Evolutionary conservation across 179 eudicot species (phyloP), one percentile per base, ranked within the genome.

Genomic region (Amaranthus tricolor): DNA sequence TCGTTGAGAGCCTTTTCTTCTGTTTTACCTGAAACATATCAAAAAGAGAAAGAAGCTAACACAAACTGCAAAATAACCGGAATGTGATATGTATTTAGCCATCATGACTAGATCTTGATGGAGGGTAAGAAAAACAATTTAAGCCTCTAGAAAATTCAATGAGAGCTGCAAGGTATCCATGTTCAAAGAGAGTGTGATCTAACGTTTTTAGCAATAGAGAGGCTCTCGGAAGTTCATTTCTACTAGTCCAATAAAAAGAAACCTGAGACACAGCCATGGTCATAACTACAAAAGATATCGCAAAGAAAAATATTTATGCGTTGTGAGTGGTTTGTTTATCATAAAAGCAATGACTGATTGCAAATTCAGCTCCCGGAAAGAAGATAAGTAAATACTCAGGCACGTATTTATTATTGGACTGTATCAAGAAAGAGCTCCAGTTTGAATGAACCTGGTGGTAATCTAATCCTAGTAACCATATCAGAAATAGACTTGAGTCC

Each of bases 1-100:
- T 86, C 73, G 52, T 86, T 10, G 96, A 54, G 68, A 92, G 83
- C 80, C 76, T 79, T 81, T 61, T 90, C 78, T 77, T 88, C 58
- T 62, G 78, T 73, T 65, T 87, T 78, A 77, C 92, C 96, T 91
- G 74, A 51, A 59, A 71, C 6, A 12, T 59, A 69, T 56, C 1
- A 14, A 61, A 70, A 71, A 40, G 68, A 71, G 10, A 70, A 68
- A 56, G 15, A 69, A 20, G 13, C 45, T 10, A 52, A 24, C 49
- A 53, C 14, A 68, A 13, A 24, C 52, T 21, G 16, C 24, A 24
- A 31, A 51, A 69, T 53, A 16, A 31, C 9, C 15, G 20, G 47
- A 69, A 69, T 15, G 15, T 15, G 14, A 69, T 24, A 69, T 21
- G 10, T 6, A 14, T 20, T 54, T 54, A 8, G 52, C 20, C 58